Percentiles rank a stretch among this genome's conserved stretches.
Conservation (phyloP, 179 eudicot species). For the Camellia oleifera region DNA sequence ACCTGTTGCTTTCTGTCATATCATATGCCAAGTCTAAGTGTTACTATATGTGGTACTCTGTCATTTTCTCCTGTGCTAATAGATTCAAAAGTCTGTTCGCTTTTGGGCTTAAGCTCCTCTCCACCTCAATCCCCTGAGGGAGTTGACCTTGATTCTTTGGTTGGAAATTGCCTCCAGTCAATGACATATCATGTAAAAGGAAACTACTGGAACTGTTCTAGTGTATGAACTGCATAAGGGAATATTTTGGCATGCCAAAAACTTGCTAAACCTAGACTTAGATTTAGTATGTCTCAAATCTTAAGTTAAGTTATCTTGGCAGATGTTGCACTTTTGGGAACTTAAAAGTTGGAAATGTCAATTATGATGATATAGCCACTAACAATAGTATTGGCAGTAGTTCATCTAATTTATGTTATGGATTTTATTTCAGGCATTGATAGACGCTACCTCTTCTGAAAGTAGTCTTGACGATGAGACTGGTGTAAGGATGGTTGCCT, state of each 20-base stretch:
- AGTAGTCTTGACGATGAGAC: slow-evolving; percentile 78
- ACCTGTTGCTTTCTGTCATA: not conserved
- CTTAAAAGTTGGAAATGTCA: not conserved
- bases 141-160: not conserved
- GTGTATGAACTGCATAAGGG: not conserved
- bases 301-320: not conserved
- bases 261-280: too few species aligned
- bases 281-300: not conserved
- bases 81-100: not conserved
- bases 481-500: slow-evolving; percentile 92
- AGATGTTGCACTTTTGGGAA: not conserved
- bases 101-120: not conserved
- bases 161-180: not conserved
- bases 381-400: not conserved
- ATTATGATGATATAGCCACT: not conserved
- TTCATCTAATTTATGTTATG: not conserved
- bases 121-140: not conserved
- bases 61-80: too few species aligned
- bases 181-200: not conserved
- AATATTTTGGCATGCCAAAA: too few species aligned
- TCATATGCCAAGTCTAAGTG: not conserved
- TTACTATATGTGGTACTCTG: not conserved
- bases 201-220: not conserved
- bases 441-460: slow-evolving; percentile 73
- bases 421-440: slow-evolving; percentile 65